phyloP scores from a whole-genome alignment of 352 stramenopile species.

The Phytopythium vexans region DNA sequence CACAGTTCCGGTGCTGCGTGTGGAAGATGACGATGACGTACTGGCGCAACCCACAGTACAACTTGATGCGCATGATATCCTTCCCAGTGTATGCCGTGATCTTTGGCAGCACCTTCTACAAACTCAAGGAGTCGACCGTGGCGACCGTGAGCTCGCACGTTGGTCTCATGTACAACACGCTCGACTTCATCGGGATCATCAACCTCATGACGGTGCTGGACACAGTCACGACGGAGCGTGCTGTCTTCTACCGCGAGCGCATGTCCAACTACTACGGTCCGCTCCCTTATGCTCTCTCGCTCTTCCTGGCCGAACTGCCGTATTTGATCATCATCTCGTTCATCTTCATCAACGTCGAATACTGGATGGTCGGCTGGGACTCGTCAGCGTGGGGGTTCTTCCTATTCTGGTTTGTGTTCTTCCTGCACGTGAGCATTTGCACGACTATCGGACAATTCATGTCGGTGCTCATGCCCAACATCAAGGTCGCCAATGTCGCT shows the following conservation, averaged over 20 bases:
- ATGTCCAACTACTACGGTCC: constrained; percentile 73
- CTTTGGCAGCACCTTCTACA: constrained; percentile 57
- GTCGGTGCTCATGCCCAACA: constrained; percentile 58
- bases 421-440: constrained; percentile 52
- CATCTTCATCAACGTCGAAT: constrained; percentile 48
- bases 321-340: constrained; percentile 40
- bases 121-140: too few species aligned
- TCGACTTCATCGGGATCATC: constrained; percentile 63
- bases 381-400: constrained; percentile 12
- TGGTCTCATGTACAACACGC: constrained; percentile 61
- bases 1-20: constrained; percentile 26
- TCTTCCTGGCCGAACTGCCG: constrained; percentile 55
- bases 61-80: constrained; percentile 46
- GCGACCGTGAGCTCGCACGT: constrained; percentile 67
- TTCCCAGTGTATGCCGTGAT: constrained; percentile 49
- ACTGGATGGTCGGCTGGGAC: constrained; percentile 52
- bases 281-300: constrained; percentile 53
- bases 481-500: constrained; percentile 77
- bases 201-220: constrained; percentile 61
- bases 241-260: constrained; percentile 60
- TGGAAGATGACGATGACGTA: constrained; percentile 45
- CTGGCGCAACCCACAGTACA: constrained; percentile 51
- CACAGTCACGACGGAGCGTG: too few species aligned
- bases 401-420: constrained; percentile 29
- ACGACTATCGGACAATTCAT: constrained; percentile 75